phyloP scores from a whole-genome alignment of 2,329 filamentous ascomycete genomes.

The Teratosphaeria pseudoeucalypti region DNA sequence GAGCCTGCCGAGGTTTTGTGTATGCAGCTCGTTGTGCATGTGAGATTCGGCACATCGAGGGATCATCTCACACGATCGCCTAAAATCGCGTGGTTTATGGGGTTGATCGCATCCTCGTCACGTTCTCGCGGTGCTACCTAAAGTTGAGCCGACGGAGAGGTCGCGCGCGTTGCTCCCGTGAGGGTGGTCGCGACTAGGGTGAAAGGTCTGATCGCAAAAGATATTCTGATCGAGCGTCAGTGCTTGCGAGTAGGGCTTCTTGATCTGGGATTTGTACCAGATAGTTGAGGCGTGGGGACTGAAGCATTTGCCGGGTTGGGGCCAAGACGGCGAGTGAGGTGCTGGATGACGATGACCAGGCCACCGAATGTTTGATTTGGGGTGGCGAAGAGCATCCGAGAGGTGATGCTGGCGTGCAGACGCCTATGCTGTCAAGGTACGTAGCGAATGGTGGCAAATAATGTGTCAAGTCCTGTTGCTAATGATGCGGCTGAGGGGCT shows the following conservation, averaged over 20 bases:
- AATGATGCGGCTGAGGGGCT: background rate
- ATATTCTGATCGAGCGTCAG: constrained; percentile 51
- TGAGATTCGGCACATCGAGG: too few species aligned
- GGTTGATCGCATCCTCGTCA: constrained; percentile 49
- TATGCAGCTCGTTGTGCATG: constrained; percentile 36
- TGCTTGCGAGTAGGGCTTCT: constrained; percentile 48
- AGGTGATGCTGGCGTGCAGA: constrained; percentile 4
- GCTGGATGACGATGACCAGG: constrained; percentile 29
- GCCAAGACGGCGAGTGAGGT: constrained; percentile 32
- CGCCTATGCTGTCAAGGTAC: constrained; percentile 17
- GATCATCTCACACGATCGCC: constrained; percentile 42
- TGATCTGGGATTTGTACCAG: constrained; percentile 44
- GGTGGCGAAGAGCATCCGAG: constrained; percentile 20
- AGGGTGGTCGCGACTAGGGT: constrained; percentile 45
- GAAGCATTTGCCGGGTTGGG: constrained; percentile 33
- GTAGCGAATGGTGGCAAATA: constrained; percentile 1
- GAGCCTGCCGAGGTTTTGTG: constrained; percentile 42
- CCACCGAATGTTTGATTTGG: constrained; percentile 32
- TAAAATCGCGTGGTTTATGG: constrained; percentile 47
- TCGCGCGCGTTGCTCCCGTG: constrained; percentile 47
- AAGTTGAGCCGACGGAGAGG: constrained; percentile 45
- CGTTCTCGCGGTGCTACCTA: constrained; percentile 49
- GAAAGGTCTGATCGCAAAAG: constrained; percentile 45
- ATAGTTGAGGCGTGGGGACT: constrained; percentile 31
- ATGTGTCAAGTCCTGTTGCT: background rate